These are phyloP conservation scores for Teratosphaeria pseudoeucalypti DNA, from an alignment of 2,329 filamentous ascomycete genomes.

Conservation along the genomic window DNA sequence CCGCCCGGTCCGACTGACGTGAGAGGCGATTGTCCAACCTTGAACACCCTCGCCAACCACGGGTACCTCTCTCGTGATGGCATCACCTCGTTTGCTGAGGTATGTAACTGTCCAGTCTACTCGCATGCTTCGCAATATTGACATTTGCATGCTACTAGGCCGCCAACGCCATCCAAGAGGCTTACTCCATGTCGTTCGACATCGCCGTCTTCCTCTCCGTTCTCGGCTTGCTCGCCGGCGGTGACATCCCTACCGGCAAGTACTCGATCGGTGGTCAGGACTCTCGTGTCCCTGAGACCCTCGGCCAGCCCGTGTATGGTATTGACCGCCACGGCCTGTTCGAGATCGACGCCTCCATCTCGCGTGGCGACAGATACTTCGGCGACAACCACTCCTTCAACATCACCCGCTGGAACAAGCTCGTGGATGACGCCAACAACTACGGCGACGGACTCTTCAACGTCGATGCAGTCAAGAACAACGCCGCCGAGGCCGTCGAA, in stretches of 20 bases:
- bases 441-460: slow-evolving; percentile 12
- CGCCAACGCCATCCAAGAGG: slow-evolving; percentile 16
- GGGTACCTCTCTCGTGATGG: slow-evolving; percentile 4
- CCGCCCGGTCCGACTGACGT: slow-evolving; percentile 14
- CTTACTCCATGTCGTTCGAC: slow-evolving; percentile 14
- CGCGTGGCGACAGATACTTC: slow-evolving; percentile 16
- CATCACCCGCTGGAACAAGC: slow-evolving; percentile 12
- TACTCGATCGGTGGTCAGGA: slow-evolving; percentile 16
- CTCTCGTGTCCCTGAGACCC: slow-evolving; percentile 14
- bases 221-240: slow-evolving; percentile 17
- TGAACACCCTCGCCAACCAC: slow-evolving; percentile 7
- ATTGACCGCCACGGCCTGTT: slow-evolving; percentile 17
- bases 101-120: slow-evolving; percentile 6
- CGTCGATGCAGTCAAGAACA: slow-evolving; percentile 9
- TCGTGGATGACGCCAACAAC: slow-evolving; percentile 10
- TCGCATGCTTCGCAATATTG: background rate
- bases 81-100: slow-evolving; percentile 15
- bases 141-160: slow-evolving; percentile 12
- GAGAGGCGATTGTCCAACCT: slow-evolving; percentile 9
- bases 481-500: slow-evolving; percentile 8
- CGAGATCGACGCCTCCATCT: slow-evolving; percentile 18
- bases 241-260: slow-evolving; percentile 17
- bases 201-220: slow-evolving; percentile 15
- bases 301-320: slow-evolving; percentile 14
- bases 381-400: slow-evolving; percentile 18